Evolutionary conservation across 257 asterid genomes (phyloP).

Genomic region (Avicennia marina): DNA sequence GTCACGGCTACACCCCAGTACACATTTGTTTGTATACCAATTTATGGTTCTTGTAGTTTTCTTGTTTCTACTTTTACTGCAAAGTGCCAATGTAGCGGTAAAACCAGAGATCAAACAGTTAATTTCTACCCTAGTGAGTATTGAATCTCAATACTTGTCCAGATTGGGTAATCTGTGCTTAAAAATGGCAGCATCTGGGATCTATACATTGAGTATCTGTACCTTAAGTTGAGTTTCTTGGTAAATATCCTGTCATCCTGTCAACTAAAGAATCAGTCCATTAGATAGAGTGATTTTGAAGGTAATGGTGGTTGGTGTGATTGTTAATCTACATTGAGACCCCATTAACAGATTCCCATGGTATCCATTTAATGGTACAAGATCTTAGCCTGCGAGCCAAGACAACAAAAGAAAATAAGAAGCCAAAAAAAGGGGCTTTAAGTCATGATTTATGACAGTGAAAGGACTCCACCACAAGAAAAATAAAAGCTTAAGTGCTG

Average conservation of each 20-base stretch:
- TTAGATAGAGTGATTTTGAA: slow-evolving; percentile 7
- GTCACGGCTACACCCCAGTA: slow-evolving; percentile 20
- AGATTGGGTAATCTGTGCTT: neutral
- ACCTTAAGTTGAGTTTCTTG: too few species aligned
- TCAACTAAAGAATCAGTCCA: neutral
- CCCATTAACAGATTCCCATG: slow-evolving; percentile 2
- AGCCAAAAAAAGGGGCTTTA: neutral
- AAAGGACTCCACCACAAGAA: neutral
- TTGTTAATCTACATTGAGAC: neutral
- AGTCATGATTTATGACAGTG: neutral
- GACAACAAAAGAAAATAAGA: neutral
- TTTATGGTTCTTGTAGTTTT: neutral
- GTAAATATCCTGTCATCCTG: too few species aligned
- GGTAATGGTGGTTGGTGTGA: slow-evolving; percentile 21
- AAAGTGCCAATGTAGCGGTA: too few species aligned
- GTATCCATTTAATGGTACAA: neutral
- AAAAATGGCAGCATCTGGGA: neutral
- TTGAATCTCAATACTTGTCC: neutral
- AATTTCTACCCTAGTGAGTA: too few species aligned
- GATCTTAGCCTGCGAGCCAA: neutral
- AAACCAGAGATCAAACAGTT: too few species aligned
- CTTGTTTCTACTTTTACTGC: neutral
- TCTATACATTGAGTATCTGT: too few species aligned
- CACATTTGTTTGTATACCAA: slow-evolving; percentile 28
- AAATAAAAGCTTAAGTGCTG: neutral